phyloP scores from a whole-genome alignment of 2,329 filamentous ascomycete genomes.

The Colletotrichum kahawae region DNA sequence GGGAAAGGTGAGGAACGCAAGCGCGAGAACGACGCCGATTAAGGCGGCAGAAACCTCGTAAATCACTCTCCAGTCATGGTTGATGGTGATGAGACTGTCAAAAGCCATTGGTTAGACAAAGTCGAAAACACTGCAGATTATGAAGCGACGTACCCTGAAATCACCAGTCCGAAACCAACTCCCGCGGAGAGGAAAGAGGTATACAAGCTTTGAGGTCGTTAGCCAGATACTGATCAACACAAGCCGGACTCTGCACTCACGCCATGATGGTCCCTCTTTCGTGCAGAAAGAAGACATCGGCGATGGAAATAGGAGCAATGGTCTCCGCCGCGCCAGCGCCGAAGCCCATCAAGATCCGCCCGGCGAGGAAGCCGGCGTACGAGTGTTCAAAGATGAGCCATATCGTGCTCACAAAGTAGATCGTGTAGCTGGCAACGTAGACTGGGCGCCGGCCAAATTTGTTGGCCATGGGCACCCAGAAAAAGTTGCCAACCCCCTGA shows the following conservation, averaged over 20 bases:
- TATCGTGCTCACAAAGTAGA: constrained; percentile 45
- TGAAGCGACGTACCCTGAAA: constrained; percentile 39
- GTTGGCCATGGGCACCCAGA: constrained; percentile 51
- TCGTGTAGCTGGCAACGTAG: constrained; percentile 47
- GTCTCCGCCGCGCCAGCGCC: constrained; percentile 59
- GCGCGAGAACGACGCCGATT: constrained; percentile 49
- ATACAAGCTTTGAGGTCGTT: constrained; percentile 33
- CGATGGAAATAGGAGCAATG: constrained; percentile 54
- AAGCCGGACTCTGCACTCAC: constrained; percentile 29
- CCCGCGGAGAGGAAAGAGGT: constrained; percentile 45
- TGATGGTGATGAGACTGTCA: constrained; percentile 50
- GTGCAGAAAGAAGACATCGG: constrained; percentile 63
- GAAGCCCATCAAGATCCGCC: constrained; percentile 57
- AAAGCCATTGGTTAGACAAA: neutral
- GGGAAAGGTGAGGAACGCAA: constrained; percentile 58
- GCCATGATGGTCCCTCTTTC: constrained; percentile 58
- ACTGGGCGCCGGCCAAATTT: constrained; percentile 49
- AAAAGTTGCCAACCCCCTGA: constrained; percentile 51
- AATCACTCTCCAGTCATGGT: constrained; percentile 54
- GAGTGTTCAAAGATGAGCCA: constrained; percentile 48
- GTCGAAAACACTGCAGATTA: neutral
- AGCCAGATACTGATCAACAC: neutral
- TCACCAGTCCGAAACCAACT: constrained; percentile 46
- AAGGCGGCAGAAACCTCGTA: constrained; percentile 57
- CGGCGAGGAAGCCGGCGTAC: constrained; percentile 47